These are phyloP conservation scores for Combretum micranthum DNA, from an alignment of 345 rosid genomes.

Conservation along the genomic window DNA sequence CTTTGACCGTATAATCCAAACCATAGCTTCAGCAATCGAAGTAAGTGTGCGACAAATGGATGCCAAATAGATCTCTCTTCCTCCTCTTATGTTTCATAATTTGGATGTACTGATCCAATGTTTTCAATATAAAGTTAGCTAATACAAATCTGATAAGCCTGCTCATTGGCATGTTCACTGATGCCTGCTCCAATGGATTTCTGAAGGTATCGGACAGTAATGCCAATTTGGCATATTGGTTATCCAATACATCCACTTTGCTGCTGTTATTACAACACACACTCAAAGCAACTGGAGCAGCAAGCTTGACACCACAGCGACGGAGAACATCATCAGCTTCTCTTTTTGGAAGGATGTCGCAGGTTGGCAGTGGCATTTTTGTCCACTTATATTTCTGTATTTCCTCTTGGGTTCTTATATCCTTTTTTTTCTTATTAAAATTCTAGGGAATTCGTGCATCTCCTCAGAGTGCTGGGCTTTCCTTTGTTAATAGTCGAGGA, in stretches of 20 bases:
- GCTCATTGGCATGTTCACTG: constrained; percentile 6
- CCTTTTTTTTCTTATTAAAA: constrained; percentile 14
- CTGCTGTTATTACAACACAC: constrained; percentile 88
- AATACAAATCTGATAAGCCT: too few relatives aligned
- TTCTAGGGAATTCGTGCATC: constrained; percentile 74
- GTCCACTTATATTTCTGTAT: constrained; percentile 1
- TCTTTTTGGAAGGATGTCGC: constrained; percentile 97
- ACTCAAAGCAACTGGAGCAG: constrained; percentile 96
- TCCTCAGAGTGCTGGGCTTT: constrained; percentile 88
- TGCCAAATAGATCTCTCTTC: constrained; percentile 1
- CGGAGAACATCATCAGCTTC: constrained; percentile 86
- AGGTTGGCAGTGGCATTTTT: constrained; percentile 35
- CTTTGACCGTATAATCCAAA: constrained; percentile 94
- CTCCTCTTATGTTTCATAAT: background rate
- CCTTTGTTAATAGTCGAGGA: constrained; percentile 67
- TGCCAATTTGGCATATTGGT: constrained; percentile 84
- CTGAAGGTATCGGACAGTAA: constrained; percentile 78
- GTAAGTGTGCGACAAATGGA: constrained; percentile 27
- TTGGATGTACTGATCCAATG: too few relatives aligned
- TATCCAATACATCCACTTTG: constrained; percentile 88
- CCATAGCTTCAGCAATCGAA: constrained; percentile 85
- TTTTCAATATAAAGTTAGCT: too few relatives aligned
- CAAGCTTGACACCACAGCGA: constrained; percentile 94
- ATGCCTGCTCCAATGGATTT: constrained; percentile 18
- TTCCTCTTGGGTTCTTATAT: constrained; percentile 2